Evolutionary conservation across 129 eudicot genomes (phyloP).

Genomic region (Tanacetum coccineum): DNA sequence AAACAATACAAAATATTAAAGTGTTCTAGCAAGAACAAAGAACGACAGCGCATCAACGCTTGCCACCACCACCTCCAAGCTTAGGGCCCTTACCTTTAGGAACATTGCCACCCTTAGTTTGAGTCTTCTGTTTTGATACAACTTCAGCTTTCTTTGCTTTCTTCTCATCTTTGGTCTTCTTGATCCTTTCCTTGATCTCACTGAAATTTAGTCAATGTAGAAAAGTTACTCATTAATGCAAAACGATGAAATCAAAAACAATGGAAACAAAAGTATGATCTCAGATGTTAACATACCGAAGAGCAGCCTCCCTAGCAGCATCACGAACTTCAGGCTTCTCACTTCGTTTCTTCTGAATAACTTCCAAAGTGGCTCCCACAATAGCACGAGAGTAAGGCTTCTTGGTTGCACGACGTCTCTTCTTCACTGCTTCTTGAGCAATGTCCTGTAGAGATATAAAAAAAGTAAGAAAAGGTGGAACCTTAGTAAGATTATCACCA

Average conservation of each 20-base stretch:
- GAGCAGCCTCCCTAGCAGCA: conserved; percentile 73
- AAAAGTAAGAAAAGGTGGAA: neutral
- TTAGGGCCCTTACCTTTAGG: conserved; percentile 64
- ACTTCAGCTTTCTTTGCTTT: conserved; percentile 61
- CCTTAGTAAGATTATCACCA: neutral
- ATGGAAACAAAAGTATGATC: neutral
- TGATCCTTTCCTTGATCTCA: conserved; percentile 61
- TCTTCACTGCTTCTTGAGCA: conserved; percentile 61
- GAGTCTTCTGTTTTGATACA: conserved; percentile 45
- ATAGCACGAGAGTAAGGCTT: conserved; percentile 64
- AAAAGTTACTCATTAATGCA: neutral
- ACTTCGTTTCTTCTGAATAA: conserved; percentile 57
- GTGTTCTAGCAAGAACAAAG: conserved; percentile 5
- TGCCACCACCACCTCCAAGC: conserved; percentile 68
- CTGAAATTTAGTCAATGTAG: conserved; percentile 9
- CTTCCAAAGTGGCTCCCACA: conserved; percentile 68
- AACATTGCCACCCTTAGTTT: conserved; percentile 36
- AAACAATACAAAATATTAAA: conserved; percentile 13
- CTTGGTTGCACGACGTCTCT: conserved; percentile 59
- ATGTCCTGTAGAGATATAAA: conserved; percentile 30
- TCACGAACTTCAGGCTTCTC: conserved; percentile 73
- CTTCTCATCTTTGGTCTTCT: conserved; percentile 68
- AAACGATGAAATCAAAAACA: neutral
- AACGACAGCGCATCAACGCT: conserved; percentile 20
- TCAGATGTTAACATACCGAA: conserved; percentile 27